These are phyloP conservation scores for Daldinia caldariorum DNA, from an alignment of 495 filamentous ascomycete genomes.

Conservation along the genomic window DNA sequence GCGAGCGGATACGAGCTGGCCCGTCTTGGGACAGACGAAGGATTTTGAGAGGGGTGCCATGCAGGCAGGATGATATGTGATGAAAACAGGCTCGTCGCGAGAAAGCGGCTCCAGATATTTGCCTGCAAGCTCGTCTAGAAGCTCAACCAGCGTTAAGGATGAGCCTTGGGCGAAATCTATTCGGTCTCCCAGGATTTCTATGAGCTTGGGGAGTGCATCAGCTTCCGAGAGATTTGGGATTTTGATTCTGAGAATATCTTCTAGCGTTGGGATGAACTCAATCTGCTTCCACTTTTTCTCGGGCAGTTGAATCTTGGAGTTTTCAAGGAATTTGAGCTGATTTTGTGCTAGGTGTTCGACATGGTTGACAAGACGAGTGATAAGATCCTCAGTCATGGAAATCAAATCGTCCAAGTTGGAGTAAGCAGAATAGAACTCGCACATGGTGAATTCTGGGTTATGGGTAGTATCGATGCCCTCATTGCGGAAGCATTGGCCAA, in stretches of 20 bases:
- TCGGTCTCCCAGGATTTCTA: conserved; percentile 62
- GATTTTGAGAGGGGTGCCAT: conserved; percentile 93
- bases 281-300: conserved; percentile 65
- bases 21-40: conserved; percentile 67
- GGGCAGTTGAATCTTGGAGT: conserved; percentile 59
- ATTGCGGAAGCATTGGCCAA: conserved; percentile 93
- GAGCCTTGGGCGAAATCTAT: conserved; percentile 62
- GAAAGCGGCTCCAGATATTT: conserved; percentile 76
- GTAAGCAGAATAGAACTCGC: conserved; percentile 94
- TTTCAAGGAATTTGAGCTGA: conserved; percentile 57
- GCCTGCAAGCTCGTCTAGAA: conserved; percentile 84
- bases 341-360: conserved; percentile 60
- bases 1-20: conserved; percentile 76
- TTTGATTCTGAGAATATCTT: conserved; percentile 67
- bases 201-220: conserved; percentile 65
- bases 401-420: conserved; percentile 82
- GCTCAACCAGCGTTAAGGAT: conserved; percentile 73
- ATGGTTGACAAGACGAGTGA: conserved; percentile 66
- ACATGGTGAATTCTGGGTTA: conserved; percentile 96
- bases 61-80: conserved; percentile 89
- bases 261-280: conserved; percentile 84
- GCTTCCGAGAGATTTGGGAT: conserved; percentile 73
- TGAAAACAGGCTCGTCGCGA: conserved; percentile 79
- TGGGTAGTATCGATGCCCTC: conserved; percentile 94
- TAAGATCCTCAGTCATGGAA: conserved; percentile 72